Evolutionary conservation across 441 rosid species (phyloP).

Genomic region (Pelargonium fulgidum): DNA sequence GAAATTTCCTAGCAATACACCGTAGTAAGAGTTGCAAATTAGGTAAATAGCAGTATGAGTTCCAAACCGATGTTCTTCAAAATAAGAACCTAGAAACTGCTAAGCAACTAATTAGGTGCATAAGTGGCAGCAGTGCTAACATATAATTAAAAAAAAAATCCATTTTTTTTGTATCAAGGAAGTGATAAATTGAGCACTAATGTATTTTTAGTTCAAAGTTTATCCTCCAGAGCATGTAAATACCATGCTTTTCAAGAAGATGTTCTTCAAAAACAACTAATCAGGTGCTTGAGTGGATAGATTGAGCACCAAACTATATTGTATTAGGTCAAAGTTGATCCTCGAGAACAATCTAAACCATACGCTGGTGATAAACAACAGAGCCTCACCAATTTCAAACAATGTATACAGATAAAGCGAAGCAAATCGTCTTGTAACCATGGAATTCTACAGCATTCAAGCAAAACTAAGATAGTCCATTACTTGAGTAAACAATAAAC

Average conservation of each 20-base stretch:
- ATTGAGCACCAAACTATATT: neutral
- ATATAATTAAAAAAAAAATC: too few species aligned
- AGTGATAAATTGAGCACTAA: too few species aligned
- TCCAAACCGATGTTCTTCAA: neutral
- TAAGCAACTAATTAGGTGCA: neutral
- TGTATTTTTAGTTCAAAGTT: too few species aligned
- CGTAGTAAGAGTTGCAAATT: neutral
- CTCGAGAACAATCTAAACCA: neutral
- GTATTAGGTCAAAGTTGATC: neutral
- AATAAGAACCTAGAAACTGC: neutral
- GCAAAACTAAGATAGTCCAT: neutral
- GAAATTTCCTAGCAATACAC: neutral
- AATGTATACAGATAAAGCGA: neutral
- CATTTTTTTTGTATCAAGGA: too few species aligned
- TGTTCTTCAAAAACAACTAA: too few species aligned
- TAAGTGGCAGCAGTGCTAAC: too few species aligned
- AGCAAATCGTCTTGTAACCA: too few species aligned
- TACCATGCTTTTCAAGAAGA: too few species aligned
- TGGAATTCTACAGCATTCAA: neutral
- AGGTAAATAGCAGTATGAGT: neutral
- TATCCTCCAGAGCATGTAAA: too few species aligned
- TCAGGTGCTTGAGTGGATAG: too few species aligned
- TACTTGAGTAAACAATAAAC: neutral
- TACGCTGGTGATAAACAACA: neutral
- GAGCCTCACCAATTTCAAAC: neutral